Evolutionary conservation across 2,329 filamentous ascomycete species (phyloP).

Genomic region (Hymenoscyphus infarciens): DNA sequence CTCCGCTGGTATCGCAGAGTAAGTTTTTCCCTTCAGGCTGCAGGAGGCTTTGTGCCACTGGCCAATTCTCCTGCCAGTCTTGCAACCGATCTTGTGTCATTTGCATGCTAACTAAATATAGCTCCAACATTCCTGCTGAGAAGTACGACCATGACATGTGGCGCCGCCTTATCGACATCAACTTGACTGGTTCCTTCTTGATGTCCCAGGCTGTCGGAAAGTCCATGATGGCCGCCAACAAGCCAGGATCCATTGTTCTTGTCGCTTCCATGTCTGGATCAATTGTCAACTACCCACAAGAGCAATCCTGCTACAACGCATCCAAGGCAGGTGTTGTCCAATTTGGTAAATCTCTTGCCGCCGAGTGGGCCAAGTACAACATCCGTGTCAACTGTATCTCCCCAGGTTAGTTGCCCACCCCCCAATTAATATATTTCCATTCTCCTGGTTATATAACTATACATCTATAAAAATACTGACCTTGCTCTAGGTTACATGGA

Average conservation of each 20-base stretch:
- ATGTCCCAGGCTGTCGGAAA: conserved; percentile 70
- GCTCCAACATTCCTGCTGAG: conserved; percentile 79
- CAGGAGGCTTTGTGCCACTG: not conserved
- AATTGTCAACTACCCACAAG: conserved; percentile 83
- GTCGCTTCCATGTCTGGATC: conserved; percentile 78
- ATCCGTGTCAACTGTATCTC: conserved; percentile 84
- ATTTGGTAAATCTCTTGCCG: conserved; percentile 75
- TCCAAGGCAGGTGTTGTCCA: conserved; percentile 78
- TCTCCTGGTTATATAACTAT: not conserved
- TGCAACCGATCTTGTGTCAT: not conserved
- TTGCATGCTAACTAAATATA: conserved; percentile 28
- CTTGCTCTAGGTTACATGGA: conserved; percentile 65
- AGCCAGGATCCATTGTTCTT: conserved; percentile 70
- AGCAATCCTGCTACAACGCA: conserved; percentile 80
- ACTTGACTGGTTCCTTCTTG: conserved; percentile 75
- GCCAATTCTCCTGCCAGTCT: conserved; percentile 13
- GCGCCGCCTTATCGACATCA: conserved; percentile 76
- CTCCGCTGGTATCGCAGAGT: conserved; percentile 74
- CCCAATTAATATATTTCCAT: not conserved
- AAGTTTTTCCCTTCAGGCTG: conserved; percentile 30
- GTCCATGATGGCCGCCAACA: conserved; percentile 68
- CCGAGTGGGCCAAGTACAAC: conserved; percentile 78
- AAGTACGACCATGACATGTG: conserved; percentile 73
- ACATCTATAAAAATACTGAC: conserved; percentile 1
- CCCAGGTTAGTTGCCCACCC: conserved; percentile 44